A percentile compares a stretch with the other conserved stretches of the same genome.
Evolutionary conservation across 139 green algal species (phyloP).

Genomic region (Gonium pectorale): DNA sequence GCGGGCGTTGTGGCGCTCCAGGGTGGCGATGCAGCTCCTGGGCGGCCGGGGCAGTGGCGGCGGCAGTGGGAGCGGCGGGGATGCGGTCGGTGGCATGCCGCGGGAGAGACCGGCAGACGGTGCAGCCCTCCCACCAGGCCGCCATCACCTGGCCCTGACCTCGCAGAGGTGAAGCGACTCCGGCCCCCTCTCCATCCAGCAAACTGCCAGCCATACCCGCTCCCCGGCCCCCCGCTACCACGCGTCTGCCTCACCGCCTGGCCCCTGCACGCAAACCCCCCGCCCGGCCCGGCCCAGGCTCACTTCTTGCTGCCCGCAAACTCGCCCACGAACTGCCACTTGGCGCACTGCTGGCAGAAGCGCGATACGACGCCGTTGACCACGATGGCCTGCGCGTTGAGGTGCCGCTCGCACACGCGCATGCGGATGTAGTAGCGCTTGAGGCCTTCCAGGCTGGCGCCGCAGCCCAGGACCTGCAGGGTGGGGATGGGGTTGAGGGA

Average conservation of each 20-base stretch:
- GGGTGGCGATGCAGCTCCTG: slow-evolving; percentile 35
- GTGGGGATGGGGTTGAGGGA: neutral
- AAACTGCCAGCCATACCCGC: no score
- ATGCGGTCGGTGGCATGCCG: neutral
- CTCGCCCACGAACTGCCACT: slow-evolving; percentile 14
- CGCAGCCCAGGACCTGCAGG: slow-evolving; percentile 26
- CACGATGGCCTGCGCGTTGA: slow-evolving; percentile 8
- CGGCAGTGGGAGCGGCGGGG: neutral
- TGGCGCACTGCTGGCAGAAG: slow-evolving; percentile 46
- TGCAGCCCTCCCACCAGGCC: no score
- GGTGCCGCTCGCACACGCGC: slow-evolving; percentile 34
- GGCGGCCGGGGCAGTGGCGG: neutral
- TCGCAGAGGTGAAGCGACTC: no score
- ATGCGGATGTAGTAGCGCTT: slow-evolving; percentile 39
- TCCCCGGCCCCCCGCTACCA: no score
- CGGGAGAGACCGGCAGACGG: neutral
- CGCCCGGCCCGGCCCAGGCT: no score
- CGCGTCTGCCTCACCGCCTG: no score
- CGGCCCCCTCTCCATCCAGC: no score
- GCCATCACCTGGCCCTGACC: no score
- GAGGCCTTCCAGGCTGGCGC: slow-evolving; percentile 15
- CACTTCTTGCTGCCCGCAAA: slow-evolving; percentile 26
- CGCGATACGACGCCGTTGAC: slow-evolving; percentile 16
- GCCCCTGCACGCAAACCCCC: no score
- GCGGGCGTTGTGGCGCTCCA: slow-evolving; percentile 39